Percentiles rank a stretch among this genome's conserved stretches.
Evolutionary conservation across 2,329 filamentous ascomycete genomes (phyloP).

Genomic region (Lecanosticta acicola): DNA sequence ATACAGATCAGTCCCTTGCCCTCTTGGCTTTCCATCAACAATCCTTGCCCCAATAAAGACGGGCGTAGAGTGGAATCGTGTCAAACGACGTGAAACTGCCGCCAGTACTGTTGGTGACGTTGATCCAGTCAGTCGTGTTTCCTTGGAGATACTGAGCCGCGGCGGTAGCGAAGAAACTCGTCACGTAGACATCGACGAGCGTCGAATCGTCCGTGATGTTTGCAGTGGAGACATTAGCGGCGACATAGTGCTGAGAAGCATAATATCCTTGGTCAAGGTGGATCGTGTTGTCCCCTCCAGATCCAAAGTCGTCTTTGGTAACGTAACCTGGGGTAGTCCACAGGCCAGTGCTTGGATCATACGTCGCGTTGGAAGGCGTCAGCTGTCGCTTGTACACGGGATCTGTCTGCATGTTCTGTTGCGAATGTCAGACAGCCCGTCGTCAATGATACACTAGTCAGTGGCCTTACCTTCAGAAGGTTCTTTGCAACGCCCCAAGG

Average conservation of each 20-base stretch:
- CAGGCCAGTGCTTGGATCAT: constrained; percentile 14
- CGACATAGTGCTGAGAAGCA: constrained; percentile 13
- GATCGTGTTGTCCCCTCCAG: constrained; percentile 52
- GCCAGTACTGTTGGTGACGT: constrained; percentile 17
- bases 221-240: constrained; percentile 17
- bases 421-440: too few relatives aligned
- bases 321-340: constrained; percentile 45
- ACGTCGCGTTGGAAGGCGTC: constrained; percentile 6
- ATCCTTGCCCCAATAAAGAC: constrained; percentile 17
- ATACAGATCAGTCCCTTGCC: background rate
- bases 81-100: constrained; percentile 16
- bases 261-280: constrained; percentile 34
- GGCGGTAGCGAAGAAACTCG: constrained; percentile 16
- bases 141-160: constrained; percentile 17
- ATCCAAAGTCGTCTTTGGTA: constrained; percentile 54
- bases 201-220: constrained; percentile 17
- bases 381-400: constrained; percentile 17
- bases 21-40: constrained; percentile 7
- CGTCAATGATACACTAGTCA: too few relatives aligned
- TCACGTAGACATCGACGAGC: constrained; percentile 19
- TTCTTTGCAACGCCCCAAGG: constrained; percentile 18
- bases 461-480: too few relatives aligned
- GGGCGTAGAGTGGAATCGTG: constrained; percentile 15
- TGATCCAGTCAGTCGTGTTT: constrained; percentile 16
- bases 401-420: constrained; percentile 26